A percentile compares a stretch with the other conserved stretches of the same genome.
Conservation (phyloP, 2,329 filamentous ascomycete species). For the Rhinocladiella mackenziei region DNA sequence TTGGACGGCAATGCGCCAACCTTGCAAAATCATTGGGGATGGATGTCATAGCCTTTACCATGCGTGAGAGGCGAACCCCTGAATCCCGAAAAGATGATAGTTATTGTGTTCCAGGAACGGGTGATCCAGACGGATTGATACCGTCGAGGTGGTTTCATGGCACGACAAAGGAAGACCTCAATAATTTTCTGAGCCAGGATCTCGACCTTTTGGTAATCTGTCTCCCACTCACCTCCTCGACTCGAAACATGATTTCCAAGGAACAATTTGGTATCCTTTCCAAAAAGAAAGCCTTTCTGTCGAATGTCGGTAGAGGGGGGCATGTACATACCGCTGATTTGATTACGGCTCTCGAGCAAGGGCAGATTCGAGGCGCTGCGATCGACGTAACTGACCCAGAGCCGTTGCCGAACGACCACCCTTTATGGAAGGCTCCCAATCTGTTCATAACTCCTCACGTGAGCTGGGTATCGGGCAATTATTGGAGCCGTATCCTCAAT, state of each 20-base stretch:
- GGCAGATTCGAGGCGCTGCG: conserved; percentile 21
- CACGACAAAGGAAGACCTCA: conserved; percentile 41
- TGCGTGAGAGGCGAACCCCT: conserved; percentile 60
- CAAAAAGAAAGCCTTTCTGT: conserved; percentile 28
- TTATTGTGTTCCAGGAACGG: conserved; percentile 65
- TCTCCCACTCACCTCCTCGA: conserved; percentile 50
- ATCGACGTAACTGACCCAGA: conserved; percentile 26
- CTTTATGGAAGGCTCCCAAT: conserved; percentile 22
- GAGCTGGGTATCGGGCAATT: conserved; percentile 8
- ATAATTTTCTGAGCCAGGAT: conserved; percentile 50
- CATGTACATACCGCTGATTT: conserved; percentile 42
- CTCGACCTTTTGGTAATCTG: conserved; percentile 54
- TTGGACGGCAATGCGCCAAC: conserved; percentile 51
- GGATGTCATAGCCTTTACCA: conserved; percentile 70
- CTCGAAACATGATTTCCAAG: conserved; percentile 38
- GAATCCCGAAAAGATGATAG: conserved; percentile 60
- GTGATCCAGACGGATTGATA: conserved; percentile 50
- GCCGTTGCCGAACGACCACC: conserved; percentile 17
- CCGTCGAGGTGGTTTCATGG: conserved; percentile 53
- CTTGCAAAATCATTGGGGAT: conserved; percentile 57
- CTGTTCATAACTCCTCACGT: conserved; percentile 23
- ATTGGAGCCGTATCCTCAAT: conserved; percentile 5
- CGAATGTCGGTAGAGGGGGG: conserved; percentile 32
- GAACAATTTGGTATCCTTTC: conserved; percentile 49
- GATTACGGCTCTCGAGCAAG: conserved; percentile 17